A percentile compares a stretch with the other conserved stretches of the same genome.
Evolutionary conservation across 2,329 filamentous ascomycete genomes (phyloP).

Genomic region (Trichoderma lentiforme): DNA sequence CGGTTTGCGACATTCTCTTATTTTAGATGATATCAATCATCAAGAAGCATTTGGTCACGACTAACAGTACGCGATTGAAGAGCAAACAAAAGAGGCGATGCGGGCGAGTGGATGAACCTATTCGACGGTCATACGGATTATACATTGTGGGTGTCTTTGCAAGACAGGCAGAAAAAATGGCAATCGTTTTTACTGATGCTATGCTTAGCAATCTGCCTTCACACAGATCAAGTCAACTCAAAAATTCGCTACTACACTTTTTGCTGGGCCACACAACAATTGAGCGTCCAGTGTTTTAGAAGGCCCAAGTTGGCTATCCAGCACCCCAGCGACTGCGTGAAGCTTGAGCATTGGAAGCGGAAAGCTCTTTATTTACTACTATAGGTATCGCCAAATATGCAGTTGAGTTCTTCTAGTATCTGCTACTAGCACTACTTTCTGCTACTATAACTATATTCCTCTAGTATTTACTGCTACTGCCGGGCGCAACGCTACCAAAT

Average conservation of each 20-base stretch:
- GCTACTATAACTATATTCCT: neutral
- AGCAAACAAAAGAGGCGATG: neutral
- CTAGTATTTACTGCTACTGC: neutral
- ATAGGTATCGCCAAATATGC: neutral
- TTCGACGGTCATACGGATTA: neutral
- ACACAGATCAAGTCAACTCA: neutral
- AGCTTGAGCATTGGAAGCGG: neutral
- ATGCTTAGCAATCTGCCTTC: neutral
- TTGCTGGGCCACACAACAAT: neutral
- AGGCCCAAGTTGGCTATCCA: neutral
- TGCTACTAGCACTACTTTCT: neutral
- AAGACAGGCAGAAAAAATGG: neutral
- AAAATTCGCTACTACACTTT: neutral
- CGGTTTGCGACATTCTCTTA: neutral
- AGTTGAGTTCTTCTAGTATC: neutral
- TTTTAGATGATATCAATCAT: neutral
- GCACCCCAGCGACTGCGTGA: neutral
- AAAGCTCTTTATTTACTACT: neutral
- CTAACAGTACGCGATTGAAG: neutral
- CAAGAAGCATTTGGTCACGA: neutral
- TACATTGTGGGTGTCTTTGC: neutral
- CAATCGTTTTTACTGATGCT: neutral
- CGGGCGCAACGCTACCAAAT: neutral
- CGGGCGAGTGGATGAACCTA: neutral
- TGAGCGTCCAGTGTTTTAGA: no score